Base-by-base conservation (phyloP, 257 asterid species). In the Ehretia macrophylla region DNA sequence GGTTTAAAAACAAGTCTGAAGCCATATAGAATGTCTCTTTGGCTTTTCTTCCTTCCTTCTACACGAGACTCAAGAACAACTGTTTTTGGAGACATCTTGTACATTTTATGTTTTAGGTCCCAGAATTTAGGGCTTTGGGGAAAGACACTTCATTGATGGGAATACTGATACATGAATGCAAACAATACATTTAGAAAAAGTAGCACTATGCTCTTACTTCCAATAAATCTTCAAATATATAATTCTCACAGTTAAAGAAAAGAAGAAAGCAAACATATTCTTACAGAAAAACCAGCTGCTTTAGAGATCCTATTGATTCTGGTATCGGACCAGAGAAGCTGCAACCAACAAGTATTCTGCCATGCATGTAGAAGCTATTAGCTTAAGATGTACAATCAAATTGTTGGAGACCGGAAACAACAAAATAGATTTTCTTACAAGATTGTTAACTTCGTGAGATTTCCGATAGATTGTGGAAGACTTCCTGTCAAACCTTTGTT, bases 321-420 rank as follows among this genome's bases (percentile, higher is more conserved):
- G 99, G 97, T 64, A 93, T 81, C 5, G 39, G 68, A 63, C 97
- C 95, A 18, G 78, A 68, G 74, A 93, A 93, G 56, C 95, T 80
- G 66, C 99, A 89, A 38, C 95, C 95, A 50, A 85, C 80, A 5
- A 89, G 83, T 54, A 74, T 68, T 66, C 97, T 93, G 91, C 68
- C 71, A 78, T 56, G 58, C 54, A 66, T 16, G 40, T 42, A 63
- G 55, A 14, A 46, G 66, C 14, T 52, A 53, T 55, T 63, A 17
- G 56, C 50, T 45, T 14, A 71, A 9, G 14, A 61, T 42, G 17
- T 14, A 9, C 4, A 8, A 5, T 4, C 47, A 5, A 51, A n/a
- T n/a, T n/a, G 14, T 59, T 45, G 21, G 40, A 51, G 18, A 60
- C 19, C 51, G n/a, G 48, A 18, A 51, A 63, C 16, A 0, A 37